Evolutionary conservation across 2,329 filamentous ascomycete species (phyloP), one percentile per base, ranked within the genome.

Genomic region (Drechslera avenae): DNA sequence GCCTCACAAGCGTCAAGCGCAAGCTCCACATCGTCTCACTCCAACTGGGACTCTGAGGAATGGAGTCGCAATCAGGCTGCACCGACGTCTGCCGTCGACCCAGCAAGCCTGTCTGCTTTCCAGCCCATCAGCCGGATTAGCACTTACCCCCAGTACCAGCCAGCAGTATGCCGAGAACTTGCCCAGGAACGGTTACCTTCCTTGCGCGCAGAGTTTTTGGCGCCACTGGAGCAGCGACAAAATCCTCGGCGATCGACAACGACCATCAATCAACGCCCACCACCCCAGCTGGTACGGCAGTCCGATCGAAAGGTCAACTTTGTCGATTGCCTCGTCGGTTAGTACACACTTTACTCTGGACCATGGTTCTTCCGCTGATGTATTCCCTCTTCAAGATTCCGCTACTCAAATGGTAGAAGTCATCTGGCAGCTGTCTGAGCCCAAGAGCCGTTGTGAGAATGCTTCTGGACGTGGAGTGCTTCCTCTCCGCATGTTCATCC

Each of bases 311-410:
- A 96, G 81, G 84, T 90, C 72, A 92, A 89, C 76, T 97, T 97
- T 72, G 93, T 97, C 76, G 92, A 97, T 76, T 94, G 87, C 75
- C 90, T 97, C 75, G 92, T 97, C 80, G 93, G 93, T 97, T 91
- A 90, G 93, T 75, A 69, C 46, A 62, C 48, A 45, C 56, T 48
- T 52, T 52, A 54, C 50, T 45, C 51, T 56, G 59, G 81, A 73
- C 64, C 71, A 66, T 55, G 57, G 60, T 61, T 61, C 54, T 56
- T 16, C 52, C 59, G 54, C 68, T 71, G 63, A 71, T 61, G 48
- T 57, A 23, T 54, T 52, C 43, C 42, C 34, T 44, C 56, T 67
- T 63, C 71, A 82, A 97, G 93, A 97, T 85, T 96, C 93, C 65
- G 94, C 94, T 45, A 94, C 94, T 46, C 91, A 96, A 75, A 96